Evolutionary conservation across 306 rosid genomes (phyloP), one percentile per base, ranked within the genome.

Genomic region (Acacia crassicarpa): DNA sequence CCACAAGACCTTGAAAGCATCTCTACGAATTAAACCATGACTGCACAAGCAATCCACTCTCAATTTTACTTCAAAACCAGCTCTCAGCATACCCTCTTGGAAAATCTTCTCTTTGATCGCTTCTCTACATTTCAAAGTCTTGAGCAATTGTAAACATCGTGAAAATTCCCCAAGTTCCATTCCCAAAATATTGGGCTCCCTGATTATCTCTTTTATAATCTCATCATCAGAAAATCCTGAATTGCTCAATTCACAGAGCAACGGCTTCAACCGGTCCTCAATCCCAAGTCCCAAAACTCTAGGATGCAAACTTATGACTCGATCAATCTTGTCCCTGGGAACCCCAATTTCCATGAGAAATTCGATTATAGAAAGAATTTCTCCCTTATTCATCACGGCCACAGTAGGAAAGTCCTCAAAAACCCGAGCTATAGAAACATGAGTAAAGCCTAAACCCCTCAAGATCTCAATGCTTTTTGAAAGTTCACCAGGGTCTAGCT

Each of bases 121-220:
- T 48, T 81, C 87, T 67, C 98, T 83, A 71, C 98, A 95, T 81
- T 91, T 93, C 84, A 95, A 67, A 81, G 79, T 87, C 85, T 87
- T 84, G 68, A 93, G 74, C 78, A 90, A 78, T 54, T 85, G 84
- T 80, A 92, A 78, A 74, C 92, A 90, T 43, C 85, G 77, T 1
- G 98, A 89, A 83, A 88, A 67, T 48, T 94, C 96, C 41, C 98
- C 99, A 12, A 84, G 69, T 67, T 95, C 94, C 91, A 89, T 76
- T 20, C 91, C 93, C 1, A 90, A 44, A 82, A 91, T 72, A 81
- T 88, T 89, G 0, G 99, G 96, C 49, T 93, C 96, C 87, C 84
- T 80, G 63, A 86, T 33, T 9, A 95, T 63, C 84, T 90, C 94
- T 22, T 44, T 71, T 44, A 87, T 86, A 17, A 95, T 27, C 79